Evolutionary conservation across 441 rosid species (phyloP).

Genomic region (Eutrema salsugineum): DNA sequence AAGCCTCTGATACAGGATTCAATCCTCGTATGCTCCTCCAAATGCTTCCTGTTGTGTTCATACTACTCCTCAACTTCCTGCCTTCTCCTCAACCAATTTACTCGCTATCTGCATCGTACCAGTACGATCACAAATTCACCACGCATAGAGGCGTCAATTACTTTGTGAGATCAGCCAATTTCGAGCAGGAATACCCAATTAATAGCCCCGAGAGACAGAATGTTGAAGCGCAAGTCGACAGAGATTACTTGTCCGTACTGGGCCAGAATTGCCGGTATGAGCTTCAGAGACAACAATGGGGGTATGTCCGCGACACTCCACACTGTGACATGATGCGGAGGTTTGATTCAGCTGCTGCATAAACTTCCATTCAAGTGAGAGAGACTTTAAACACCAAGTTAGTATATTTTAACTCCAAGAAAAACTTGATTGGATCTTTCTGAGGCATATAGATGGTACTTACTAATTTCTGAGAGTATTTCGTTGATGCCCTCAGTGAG

Average conservation of each 20-base stretch:
- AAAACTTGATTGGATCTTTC: conserved; percentile 15
- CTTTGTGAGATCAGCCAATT: conserved; percentile 70
- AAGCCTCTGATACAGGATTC: conserved; percentile 60
- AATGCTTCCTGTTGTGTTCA: conserved; percentile 69
- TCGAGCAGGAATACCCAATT: conserved; percentile 72
- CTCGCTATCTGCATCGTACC: conserved; percentile 64
- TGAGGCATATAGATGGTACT: neutral
- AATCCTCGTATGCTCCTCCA: conserved; percentile 64
- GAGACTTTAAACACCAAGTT: conserved; percentile 14
- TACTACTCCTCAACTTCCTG: conserved; percentile 64
- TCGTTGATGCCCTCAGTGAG: conserved; percentile 13
- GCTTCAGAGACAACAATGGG: conserved; percentile 93
- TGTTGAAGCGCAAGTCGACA: conserved; percentile 66
- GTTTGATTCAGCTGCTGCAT: conserved; percentile 47
- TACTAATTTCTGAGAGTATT: conserved; percentile 7
- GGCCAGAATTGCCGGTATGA: conserved; percentile 79
- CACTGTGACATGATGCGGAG: conserved; percentile 78
- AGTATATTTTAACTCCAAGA: conserved; percentile 15
- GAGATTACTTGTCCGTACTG: conserved; percentile 60
- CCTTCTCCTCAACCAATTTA: conserved; percentile 78
- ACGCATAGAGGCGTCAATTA: conserved; percentile 71
- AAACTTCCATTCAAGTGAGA: neutral
- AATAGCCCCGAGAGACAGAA: conserved; percentile 42
- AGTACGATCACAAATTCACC: conserved; percentile 67
- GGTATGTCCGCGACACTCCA: conserved; percentile 85